Evolutionary conservation across 176 grass and related monocot genomes (phyloP), one percentile per base, ranked within the genome.

Genomic region (Avena eriantha): DNA sequence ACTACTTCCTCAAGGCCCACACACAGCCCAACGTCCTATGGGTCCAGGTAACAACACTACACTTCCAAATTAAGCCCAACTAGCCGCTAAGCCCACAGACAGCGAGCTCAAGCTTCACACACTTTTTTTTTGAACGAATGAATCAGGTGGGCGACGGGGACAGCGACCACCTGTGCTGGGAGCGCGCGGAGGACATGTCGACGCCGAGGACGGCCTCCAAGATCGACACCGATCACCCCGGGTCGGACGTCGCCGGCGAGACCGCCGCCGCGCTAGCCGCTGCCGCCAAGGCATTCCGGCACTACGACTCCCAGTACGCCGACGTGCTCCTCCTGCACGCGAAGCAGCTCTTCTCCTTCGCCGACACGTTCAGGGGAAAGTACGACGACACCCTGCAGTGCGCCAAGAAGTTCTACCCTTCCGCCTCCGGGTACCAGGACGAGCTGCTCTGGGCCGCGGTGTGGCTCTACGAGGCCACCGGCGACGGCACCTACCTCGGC

Each of bases 131-230:
- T 29, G 29, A 29, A 29, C 29, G 29, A 29, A 29, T 29, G 1
- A 29, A 29, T 29, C 23, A 98, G 97, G 97, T 99, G 68, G 97
- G 97, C 0, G 90, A 99, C 78, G 97, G 97, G 3, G 94, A 99
- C n/a, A 91, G 90, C 15, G 97, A 99, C 60, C 97, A 99, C 82
- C 75, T 94, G n/a, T 99, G 97, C 87, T 99, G 97, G 97, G 85
- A 94, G 89, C 91, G 97, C 75, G 87, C 94, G 6, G 97, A 99
- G 87, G 94, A 92, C 86, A 99, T 99, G 97, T 53, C 90, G 3
- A 99, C 97, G 24, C 92, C 92, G 19, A 78, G 94, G 59, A 91
- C 90, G 14, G 97, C 94, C 2, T 96, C 74, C 92, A 94, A 93
- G 84, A 86, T 99, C 57, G 91, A 92, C 75, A 46, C 47, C 54